Percentiles rank a stretch among this genome's conserved stretches.
phyloP scores from a whole-genome alignment of 2,329 filamentous ascomycete genomes.

The Thielaviopsis cerberus region DNA sequence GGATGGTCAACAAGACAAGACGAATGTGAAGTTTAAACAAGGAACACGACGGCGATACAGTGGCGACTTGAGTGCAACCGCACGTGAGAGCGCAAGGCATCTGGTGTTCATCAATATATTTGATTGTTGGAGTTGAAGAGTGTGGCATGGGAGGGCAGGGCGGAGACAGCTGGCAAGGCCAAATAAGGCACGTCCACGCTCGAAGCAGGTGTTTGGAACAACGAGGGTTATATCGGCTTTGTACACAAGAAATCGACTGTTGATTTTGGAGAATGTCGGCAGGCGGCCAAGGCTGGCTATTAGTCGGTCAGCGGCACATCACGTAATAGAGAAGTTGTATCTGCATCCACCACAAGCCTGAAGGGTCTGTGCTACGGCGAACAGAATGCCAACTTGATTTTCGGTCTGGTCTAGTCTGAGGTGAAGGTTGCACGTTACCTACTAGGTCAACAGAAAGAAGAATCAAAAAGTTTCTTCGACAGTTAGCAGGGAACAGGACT shows the following conservation, averaged over 20 bases:
- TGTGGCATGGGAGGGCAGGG: not conserved
- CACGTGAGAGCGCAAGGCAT: not conserved
- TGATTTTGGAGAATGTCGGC: not conserved
- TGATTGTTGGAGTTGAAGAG: not conserved
- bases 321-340: not conserved
- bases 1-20: not conserved
- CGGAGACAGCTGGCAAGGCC: not conserved
- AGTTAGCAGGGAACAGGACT: not conserved
- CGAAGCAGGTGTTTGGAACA: not conserved
- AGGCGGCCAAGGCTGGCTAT: not conserved
- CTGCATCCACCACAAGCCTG: not conserved
- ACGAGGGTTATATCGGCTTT: not conserved
- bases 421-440: no score
- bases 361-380: no score
- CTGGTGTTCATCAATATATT: not conserved
- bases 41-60: not conserved
- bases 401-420: no score
- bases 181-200: conserved; percentile 8
- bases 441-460: not conserved
- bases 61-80: not conserved
- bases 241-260: not conserved
- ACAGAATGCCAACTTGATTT: no score
- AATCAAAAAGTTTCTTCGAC: not conserved
- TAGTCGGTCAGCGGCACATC: not conserved
- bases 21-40: not conserved